Base-by-base conservation (phyloP, 106 monocot genomes). In the Dioscorea alata region DNA sequence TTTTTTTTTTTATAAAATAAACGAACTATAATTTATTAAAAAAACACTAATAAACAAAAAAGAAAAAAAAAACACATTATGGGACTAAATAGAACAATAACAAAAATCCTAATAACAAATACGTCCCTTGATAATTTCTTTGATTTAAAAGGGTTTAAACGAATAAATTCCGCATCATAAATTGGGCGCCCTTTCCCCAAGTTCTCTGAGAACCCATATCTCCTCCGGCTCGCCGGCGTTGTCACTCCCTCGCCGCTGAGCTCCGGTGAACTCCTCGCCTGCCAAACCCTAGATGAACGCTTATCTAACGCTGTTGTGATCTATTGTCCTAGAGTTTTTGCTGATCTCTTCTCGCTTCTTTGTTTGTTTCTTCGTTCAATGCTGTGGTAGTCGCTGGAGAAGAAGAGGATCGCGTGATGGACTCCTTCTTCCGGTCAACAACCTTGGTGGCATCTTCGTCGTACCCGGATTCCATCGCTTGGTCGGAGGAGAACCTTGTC, bases 401-500 rank as follows among this genome's bases (percentile, higher is more conserved):
- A 42, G 6, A 3, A 42, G 42, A 42, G 42, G 42, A 42, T 42
- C 42, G 42, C 42, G 42, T 42, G 68, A 83, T 82, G 81, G 68
- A 70, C 61, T 66, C 81, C 21, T 70, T 72, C 33, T 80, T 77
- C 33, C 84, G 85, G 32, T 74, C 78, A 15, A 71, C 81, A 7
- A 65, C 85, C 2, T 66, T 99, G 54, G 76, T 88, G 69, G 90
- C 84, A 54, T 85, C 72, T 24, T 92, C 97, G 3, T 83, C 77
- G 4, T 88, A 89, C 69, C 97, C 89, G 19, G 81, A 90, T 64
- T 92, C 92, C 33, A 76, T 92, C 25, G 63, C 70, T 52, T 99
- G 97, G 97, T 99, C 97, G 2, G 75, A 79, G 65, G 97, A 99
- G 49, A 99, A 99, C 67, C 78, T 99, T 22, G 68, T 99, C 48